These are phyloP conservation scores for Cordyceps fumosorosea DNA, from an alignment of 2,329 filamentous ascomycete species.

Conservation along the genomic window DNA sequence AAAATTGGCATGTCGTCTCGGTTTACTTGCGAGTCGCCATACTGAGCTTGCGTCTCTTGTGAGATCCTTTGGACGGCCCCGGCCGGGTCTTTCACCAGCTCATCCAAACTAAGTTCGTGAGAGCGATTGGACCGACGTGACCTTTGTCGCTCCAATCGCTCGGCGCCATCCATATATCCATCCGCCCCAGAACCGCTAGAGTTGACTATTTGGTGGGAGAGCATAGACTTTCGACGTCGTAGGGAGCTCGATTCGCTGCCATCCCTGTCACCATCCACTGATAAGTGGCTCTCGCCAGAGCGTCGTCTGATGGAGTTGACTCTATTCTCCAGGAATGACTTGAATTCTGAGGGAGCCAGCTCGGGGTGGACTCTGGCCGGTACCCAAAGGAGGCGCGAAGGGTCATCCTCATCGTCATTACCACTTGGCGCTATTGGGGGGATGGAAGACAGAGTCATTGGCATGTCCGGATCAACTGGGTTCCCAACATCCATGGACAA, in stretches of 20 bases:
- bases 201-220: conserved; percentile 84
- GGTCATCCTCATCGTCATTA: conserved; percentile 77
- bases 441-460: conserved; percentile 61
- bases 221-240: conserved; percentile 87
- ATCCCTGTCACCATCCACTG: conserved; percentile 43
- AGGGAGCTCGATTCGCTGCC: conserved; percentile 57
- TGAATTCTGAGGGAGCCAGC: conserved; percentile 91
- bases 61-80: conserved; percentile 63
- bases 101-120: conserved; percentile 66
- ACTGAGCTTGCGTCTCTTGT: conserved; percentile 45
- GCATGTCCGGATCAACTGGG: conserved; percentile 64
- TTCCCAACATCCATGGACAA: conserved; percentile 93
- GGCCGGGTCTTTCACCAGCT: conserved; percentile 73
- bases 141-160: conserved; percentile 66
- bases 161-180: conserved; percentile 77
- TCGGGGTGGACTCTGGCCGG: conserved; percentile 91
- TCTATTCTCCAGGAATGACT: conserved; percentile 88
- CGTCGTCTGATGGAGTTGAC: conserved; percentile 83
- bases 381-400: conserved; percentile 88
- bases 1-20: conserved; percentile 79
- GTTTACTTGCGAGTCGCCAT: conserved; percentile 35
- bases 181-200: conserved; percentile 50
- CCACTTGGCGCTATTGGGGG: conserved; percentile 65
- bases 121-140: conserved; percentile 51
- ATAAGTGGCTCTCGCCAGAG: conserved; percentile 65